phyloP scores from a whole-genome alignment of 192 early-diverging fungal species.

The Dissophora globulifera region DNA sequence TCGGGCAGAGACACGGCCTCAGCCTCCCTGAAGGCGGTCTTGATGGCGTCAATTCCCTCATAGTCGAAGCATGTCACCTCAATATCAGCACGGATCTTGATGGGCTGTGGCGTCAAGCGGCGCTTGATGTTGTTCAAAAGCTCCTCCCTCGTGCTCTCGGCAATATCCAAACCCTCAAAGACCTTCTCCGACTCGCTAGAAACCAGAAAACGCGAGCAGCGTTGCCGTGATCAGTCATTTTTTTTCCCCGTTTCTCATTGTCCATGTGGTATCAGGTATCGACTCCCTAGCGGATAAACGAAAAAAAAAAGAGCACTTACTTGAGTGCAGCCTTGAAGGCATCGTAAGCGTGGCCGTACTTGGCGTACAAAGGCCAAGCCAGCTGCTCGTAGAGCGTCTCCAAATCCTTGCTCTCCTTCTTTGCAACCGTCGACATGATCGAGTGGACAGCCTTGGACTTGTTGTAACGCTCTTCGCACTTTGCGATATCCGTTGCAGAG shows the following conservation, averaged over 20 bases:
- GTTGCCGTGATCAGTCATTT: background rate
- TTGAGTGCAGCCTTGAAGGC: conserved; percentile 94
- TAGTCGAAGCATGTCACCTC: conserved; percentile 94
- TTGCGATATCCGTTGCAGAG: conserved; percentile 84
- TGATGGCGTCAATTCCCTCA: conserved; percentile 97
- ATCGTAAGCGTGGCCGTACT: conserved; percentile 97
- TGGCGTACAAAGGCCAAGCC: conserved; percentile 95
- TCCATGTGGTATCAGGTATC: too few relatives aligned
- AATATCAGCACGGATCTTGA: conserved; percentile 97
- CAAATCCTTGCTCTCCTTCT: conserved; percentile 82
- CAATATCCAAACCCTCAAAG: conserved; percentile 82
- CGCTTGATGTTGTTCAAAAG: conserved; percentile 86
- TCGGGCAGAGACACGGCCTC: conserved; percentile 82
- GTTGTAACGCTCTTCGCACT: conserved; percentile 93
- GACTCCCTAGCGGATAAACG: too few relatives aligned
- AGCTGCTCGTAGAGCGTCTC: conserved; percentile 86
- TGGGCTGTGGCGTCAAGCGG: conserved; percentile 93
- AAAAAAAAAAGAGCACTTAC: conserved; percentile 56
- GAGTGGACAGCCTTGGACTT: conserved; percentile 92
- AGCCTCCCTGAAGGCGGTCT: conserved; percentile 86
- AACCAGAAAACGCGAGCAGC: background rate
- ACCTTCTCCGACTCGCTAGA: conserved; percentile 84
- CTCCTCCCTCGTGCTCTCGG: conserved; percentile 71
- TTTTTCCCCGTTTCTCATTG: too few relatives aligned
- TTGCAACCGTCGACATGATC: conserved; percentile 90